phyloP scores from a whole-genome alignment of 305 asterid genomes.

The Fraxinus xanthoxyloides region DNA sequence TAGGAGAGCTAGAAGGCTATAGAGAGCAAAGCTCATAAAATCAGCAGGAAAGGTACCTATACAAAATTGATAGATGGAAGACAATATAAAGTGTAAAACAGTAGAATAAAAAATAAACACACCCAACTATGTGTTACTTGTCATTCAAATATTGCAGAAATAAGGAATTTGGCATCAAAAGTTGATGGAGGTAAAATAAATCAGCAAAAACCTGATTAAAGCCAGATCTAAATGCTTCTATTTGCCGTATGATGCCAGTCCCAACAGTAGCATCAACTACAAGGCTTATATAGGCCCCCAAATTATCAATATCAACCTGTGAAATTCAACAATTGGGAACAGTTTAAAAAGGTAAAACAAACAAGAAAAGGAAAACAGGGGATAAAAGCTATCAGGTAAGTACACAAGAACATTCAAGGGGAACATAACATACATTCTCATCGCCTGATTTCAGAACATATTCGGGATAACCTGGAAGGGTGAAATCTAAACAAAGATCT shows the following conservation, averaged over 20 bases:
- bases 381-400: constrained; percentile 5
- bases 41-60: not conserved
- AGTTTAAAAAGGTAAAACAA: constrained; percentile 6
- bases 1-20: not conserved
- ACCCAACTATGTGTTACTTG: not conserved
- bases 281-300: constrained; percentile 79
- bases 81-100: not conserved
- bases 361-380: not conserved
- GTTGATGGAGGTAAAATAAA: constrained; percentile 3
- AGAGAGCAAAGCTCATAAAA: not conserved
- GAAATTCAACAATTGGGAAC: constrained; percentile 24
- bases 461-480: constrained; percentile 89
- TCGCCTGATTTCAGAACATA: constrained; percentile 69
- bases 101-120: not conserved
- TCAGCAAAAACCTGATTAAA: constrained; percentile 72
- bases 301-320: constrained; percentile 71
- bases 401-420: not conserved
- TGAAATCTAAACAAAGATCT: constrained; percentile 90
- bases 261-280: constrained; percentile 89
- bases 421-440: constrained; percentile 53
- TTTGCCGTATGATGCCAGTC: constrained; percentile 73
- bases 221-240: constrained; percentile 96
- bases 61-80: not conserved
- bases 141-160: not conserved
- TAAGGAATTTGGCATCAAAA: constrained; percentile 8